Percentiles rank a stretch among this genome's conserved stretches.
phyloP scores from a whole-genome alignment of 768 basidiomycete genomes.

The Chalciporus pseudorubinellus region DNA sequence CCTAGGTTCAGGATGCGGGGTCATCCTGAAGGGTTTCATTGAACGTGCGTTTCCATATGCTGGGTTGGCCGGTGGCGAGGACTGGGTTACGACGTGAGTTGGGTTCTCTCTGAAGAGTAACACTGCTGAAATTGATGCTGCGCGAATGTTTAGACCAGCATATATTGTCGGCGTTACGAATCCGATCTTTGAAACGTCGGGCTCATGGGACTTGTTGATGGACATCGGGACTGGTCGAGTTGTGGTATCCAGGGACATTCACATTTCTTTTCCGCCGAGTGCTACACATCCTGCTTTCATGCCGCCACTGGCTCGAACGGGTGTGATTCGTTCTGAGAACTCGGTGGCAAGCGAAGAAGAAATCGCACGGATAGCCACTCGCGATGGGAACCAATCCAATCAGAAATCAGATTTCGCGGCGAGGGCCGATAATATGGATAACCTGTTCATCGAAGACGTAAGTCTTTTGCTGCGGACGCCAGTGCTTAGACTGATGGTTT shows the following conservation, averaged over 20 bases:
- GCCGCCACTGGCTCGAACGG: conserved; percentile 52
- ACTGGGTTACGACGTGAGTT: conserved; percentile 85
- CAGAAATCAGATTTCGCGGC: conserved; percentile 53
- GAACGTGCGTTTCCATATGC: conserved; percentile 95
- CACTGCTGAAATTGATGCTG: conserved; percentile 6
- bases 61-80: conserved; percentile 82
- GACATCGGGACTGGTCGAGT: conserved; percentile 88
- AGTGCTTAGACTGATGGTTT: neutral
- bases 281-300: conserved; percentile 39
- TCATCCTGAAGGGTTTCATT: conserved; percentile 78
- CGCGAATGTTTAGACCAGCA: conserved; percentile 69
- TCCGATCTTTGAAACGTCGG: conserved; percentile 87
- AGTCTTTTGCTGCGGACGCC: conserved; percentile 25
- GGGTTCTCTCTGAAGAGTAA: neutral
- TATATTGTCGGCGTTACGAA: conserved; percentile 98
- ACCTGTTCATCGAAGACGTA: conserved; percentile 92
- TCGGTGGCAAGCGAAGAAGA: conserved; percentile 70
- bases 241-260: conserved; percentile 84
- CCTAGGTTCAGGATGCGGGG: conserved; percentile 87
- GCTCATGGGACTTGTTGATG: conserved; percentile 90
- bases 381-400: conserved; percentile 50
- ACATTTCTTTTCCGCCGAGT: conserved; percentile 48
- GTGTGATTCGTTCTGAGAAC: conserved; percentile 63
- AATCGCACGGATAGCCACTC: conserved; percentile 49
- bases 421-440: conserved; percentile 68